Percentiles rank a stretch among this genome's conserved stretches.
Conservation (phyloP, 805 yeast genomes). For the Candida nitratophila region DNA sequence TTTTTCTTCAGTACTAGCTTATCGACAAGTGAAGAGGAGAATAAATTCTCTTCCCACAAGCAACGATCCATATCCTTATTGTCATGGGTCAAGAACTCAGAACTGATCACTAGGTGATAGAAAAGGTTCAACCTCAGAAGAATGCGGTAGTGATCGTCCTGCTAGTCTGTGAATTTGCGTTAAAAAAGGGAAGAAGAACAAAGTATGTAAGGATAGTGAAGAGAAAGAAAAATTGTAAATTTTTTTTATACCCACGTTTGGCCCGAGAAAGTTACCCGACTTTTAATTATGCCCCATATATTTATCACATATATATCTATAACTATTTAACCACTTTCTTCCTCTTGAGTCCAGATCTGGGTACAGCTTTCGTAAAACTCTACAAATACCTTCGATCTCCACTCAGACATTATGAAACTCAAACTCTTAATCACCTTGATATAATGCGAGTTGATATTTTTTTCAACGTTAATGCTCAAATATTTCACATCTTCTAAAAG, state of each 20-base stretch:
- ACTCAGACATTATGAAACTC: constrained; percentile 12
- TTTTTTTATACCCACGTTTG: not conserved
- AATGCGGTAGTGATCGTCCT: constrained; percentile 39
- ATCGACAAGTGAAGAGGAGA: not conserved
- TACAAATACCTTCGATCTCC: constrained; percentile 19
- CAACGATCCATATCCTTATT: constrained; percentile 40
- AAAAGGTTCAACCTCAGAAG: constrained; percentile 48
- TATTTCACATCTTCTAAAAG: constrained; percentile 35
- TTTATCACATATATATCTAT: too few relatives aligned
- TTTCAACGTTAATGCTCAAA: constrained; percentile 36
- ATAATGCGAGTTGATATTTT: constrained; percentile 26
- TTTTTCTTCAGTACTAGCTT: constrained; percentile 46
- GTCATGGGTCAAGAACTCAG: constrained; percentile 56
- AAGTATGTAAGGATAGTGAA: not conserved
- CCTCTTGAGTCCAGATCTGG: constrained; percentile 16
- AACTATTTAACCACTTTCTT: too few relatives aligned
- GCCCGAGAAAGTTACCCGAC: not conserved
- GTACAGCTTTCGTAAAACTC: constrained; percentile 17
- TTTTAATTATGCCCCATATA: too few relatives aligned
- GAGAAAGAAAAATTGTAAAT: not conserved
- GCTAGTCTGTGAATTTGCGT: constrained; percentile 51
- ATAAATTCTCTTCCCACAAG: too few relatives aligned
- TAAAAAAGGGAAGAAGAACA: constrained; percentile 16
- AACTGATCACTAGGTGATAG: constrained; percentile 18
- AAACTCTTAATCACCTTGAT: constrained; percentile 8